Percentiles rank a stretch among this genome's conserved stretches.
phyloP scores from a whole-genome alignment of 805 yeast species.

The Vanderwaltozyma verrucispora region DNA sequence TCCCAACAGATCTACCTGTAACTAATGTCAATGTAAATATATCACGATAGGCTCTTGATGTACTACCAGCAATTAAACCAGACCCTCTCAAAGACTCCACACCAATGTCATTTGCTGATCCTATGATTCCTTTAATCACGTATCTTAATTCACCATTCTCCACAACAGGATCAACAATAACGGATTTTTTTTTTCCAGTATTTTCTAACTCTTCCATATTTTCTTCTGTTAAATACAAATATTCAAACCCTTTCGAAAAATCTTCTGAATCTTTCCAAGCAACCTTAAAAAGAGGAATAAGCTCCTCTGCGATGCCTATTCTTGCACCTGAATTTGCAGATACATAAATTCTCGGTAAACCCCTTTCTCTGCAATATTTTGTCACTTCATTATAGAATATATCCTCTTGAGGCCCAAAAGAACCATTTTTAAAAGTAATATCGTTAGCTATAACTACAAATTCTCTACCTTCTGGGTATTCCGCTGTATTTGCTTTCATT shows the following conservation, averaged over 20 bases:
- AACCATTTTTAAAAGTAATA: conserved; percentile 95
- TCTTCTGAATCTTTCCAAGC: conserved; percentile 77
- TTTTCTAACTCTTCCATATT: conserved; percentile 47
- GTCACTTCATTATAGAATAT: conserved; percentile 85
- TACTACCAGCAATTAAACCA: conserved; percentile 97
- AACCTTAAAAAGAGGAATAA: conserved; percentile 78
- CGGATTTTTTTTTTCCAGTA: conserved; percentile 49
- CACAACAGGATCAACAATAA: conserved; percentile 66
- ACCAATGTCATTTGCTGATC: conserved; percentile 95
- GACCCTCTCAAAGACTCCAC: conserved; percentile 98
- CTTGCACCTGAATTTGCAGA: conserved; percentile 99
- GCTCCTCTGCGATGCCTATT: conserved; percentile 95
- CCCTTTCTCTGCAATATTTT: conserved; percentile 77
- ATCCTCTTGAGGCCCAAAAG: conserved; percentile 97
- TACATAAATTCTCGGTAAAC: conserved; percentile 90
- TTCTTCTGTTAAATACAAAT: conserved; percentile 70
- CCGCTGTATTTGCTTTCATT: conserved; percentile 86
- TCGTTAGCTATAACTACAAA: conserved; percentile 91
- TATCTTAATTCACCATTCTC: conserved; percentile 78
- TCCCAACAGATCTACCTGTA: conserved; percentile 99
- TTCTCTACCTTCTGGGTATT: conserved; percentile 92
- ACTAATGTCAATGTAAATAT: conserved; percentile 94
- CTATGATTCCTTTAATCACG: conserved; percentile 75
- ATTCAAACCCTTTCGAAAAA: conserved; percentile 81
- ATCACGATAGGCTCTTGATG: conserved; percentile 94